Evolutionary conservation across 768 basidiomycete species (phyloP).

Genomic region (Suillus luteus): DNA sequence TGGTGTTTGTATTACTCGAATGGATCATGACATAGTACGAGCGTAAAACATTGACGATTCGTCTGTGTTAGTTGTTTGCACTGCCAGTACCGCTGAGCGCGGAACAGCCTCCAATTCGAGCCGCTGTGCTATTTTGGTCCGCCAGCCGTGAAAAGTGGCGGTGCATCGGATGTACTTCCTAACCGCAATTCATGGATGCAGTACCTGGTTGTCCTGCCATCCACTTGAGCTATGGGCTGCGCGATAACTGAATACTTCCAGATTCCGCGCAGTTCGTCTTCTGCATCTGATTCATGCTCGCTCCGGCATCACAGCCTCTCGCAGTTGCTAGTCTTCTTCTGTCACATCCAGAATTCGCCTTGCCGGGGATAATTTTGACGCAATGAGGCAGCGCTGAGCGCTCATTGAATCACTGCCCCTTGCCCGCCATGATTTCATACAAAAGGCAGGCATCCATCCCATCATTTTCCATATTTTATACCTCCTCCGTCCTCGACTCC

Average conservation of each 20-base stretch:
- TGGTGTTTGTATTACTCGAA: too few species aligned
- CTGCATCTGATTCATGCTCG: not conserved
- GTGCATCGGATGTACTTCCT: too few species aligned
- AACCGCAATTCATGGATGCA: not conserved
- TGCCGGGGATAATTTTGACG: not conserved
- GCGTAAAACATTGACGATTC: not conserved
- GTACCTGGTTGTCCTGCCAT: not conserved
- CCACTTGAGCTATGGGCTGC: not conserved
- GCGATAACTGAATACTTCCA: too few species aligned
- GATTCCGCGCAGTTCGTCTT: not conserved
- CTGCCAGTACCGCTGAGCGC: too few species aligned
- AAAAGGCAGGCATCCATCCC: conserved; percentile 19
- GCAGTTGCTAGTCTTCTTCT: not conserved
- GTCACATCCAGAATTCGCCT: not conserved
- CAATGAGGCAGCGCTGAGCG: not conserved
- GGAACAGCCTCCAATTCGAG: too few species aligned
- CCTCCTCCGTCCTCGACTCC: not conserved
- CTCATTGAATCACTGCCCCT: conserved; percentile 23
- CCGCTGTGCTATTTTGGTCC: too few species aligned
- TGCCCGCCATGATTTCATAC: conserved; percentile 13
- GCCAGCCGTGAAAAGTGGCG: too few species aligned
- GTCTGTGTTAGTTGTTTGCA: too few species aligned
- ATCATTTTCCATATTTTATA: conserved; percentile 9
- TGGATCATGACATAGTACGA: not conserved
- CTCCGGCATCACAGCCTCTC: not conserved